Evolutionary conservation across 352 stramenopile species (phyloP), one percentile per base, ranked within the genome.

Genomic region (Elongisporangium undulatum): DNA sequence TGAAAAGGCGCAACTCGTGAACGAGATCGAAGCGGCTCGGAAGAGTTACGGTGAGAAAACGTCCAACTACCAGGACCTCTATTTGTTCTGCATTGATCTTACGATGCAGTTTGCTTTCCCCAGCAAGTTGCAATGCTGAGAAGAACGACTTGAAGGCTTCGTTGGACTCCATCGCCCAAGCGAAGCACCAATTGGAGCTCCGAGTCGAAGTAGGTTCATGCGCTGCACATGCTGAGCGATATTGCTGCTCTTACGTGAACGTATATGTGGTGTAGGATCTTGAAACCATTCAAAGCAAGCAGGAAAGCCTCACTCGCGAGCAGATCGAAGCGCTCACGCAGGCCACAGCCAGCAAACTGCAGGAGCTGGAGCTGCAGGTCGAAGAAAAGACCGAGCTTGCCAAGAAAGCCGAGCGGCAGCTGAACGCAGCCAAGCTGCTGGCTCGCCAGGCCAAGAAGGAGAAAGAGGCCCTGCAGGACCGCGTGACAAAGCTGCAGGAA

Each of bases 391-490:
- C 78, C 1, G 63, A 74, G 10, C 61, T 73, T 9, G 52, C 75
- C 8, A 87, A 87, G 61, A 82, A 74, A 39, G 63, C 69, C 3
- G 78, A 89, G 51, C 77, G 80, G 1, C 80, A 92, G 53, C 63
- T 92, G 0, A 85, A 83, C 17, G 82, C 80, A 3, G 69, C 79
- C 9, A 92, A 92, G 59, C 56, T 90, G n/a, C 71, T 90, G 15
- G 68, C 68, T 17, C 72, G 77, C 0, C 82, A 90, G 59, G 63
- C 72, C 6, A 92, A 87, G 45, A 92, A 90, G 51, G 82, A 92
- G 23, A 92, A 89, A 54, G 77, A 88, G 54, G 71, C 71, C 29
- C 52, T 88, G 0, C 49, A 80, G 41, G 62, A 79, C 13, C 72
- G 75, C 22, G 54, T 85, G n/a, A 51, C 63, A 15, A 81, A 74